phyloP scores from a whole-genome alignment of 2,329 filamentous ascomycete genomes.

The Fusarium albidum region DNA sequence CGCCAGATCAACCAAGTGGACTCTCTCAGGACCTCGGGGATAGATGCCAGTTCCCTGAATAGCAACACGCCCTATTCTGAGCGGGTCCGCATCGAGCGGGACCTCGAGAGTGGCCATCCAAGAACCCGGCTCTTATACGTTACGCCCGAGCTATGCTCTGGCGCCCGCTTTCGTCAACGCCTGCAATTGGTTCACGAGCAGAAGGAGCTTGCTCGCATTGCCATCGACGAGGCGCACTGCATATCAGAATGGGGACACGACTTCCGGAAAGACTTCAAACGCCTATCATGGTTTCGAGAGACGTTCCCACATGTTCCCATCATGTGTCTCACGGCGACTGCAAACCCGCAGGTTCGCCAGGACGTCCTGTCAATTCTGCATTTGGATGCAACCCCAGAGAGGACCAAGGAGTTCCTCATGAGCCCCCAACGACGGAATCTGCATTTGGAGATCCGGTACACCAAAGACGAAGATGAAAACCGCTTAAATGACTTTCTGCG shows the following conservation, averaged over 20 bases:
- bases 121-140: constrained; percentile 87
- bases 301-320: constrained; percentile 87
- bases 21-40: constrained; percentile 74
- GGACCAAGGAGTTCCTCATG: constrained; percentile 80
- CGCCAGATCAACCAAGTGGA: constrained; percentile 88
- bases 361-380: constrained; percentile 83
- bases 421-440: constrained; percentile 85
- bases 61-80: constrained; percentile 76
- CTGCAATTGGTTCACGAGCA: constrained; percentile 79
- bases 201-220: constrained; percentile 84
- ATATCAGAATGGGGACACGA: constrained; percentile 99
- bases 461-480: constrained; percentile 75
- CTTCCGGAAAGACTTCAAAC: constrained; percentile 91
- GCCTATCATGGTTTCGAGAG: constrained; percentile 83
- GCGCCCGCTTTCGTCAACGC: constrained; percentile 77
- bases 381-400: constrained; percentile 65
- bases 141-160: constrained; percentile 87
- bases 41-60: constrained; percentile 87
- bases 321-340: constrained; percentile 92
- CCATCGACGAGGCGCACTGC: constrained; percentile 94
- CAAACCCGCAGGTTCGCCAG: constrained; percentile 79
- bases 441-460: constrained; percentile 90
- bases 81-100: constrained; percentile 74
- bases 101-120: constrained; percentile 89
- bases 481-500: constrained; percentile 76